Base-by-base conservation (phyloP, 2,329 filamentous ascomycete species). In the Hysterium pulicare region DNA sequence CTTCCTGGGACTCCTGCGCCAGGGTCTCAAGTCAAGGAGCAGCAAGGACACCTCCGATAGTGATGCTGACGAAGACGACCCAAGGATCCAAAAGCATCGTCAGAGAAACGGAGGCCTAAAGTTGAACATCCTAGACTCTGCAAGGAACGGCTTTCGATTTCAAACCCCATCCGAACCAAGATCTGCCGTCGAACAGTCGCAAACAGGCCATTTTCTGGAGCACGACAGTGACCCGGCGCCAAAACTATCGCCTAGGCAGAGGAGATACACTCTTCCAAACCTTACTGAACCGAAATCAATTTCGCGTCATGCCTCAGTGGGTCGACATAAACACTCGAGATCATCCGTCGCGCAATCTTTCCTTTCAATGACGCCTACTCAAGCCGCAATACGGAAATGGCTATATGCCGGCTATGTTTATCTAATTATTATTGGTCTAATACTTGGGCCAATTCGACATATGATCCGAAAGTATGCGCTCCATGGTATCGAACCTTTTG, bases 361-460 rank as follows among this genome's bases (percentile, higher is more conserved):
- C 58, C 80, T 94, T 49, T 82, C 84, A 2, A 75, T 97, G 36
- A 96, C 91, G 0, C 79, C 86, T 24, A 74, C 78, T 11, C 87
- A 97, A 71, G 90, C 90, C 2, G 73, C 75, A 4, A 62, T 82
- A 9, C 78, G 89, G 31, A 95, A 90, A 64, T 94, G 88, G 84
- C 52, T 86, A 0, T 97, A 96, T 61, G 89, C 93, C 2, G 65
- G 71, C 0, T 93, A 87, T 58, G 82, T 90, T 15, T 96, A 96
- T 62, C 45, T 74, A 1, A 77, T 81, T 36, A 79, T 94, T 6
- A 40, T 83, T 7, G 57, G 71, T 1, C 78, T 88, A 23, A 79
- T 94, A 40, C 67, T 95, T 3, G 67, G 82, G 3, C 86, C 83
- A 0, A 77, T 97, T 21, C 80, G 90, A 41, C 72, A 74, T 2